Evolutionary conservation across 2,329 filamentous ascomycete genomes (phyloP), one percentile per base, ranked within the genome.

Genomic region (Chalara sp.): DNA sequence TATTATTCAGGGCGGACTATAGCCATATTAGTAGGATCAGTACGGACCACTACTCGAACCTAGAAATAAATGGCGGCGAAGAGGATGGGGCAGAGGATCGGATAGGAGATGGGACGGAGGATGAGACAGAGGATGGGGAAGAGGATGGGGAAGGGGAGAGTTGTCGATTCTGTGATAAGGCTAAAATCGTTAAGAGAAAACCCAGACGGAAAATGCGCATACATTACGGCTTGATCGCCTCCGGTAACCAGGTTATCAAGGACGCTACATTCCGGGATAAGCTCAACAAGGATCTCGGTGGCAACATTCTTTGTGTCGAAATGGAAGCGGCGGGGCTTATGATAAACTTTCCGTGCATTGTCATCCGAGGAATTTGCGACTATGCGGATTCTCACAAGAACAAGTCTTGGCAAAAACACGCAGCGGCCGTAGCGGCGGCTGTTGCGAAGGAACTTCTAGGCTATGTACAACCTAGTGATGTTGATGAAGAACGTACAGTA

Each of bases 171-270:
- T 61, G 56, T n/a, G 58, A 60, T 13, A 53, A 47, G 32, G 42
- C 56, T 8, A 46, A 57, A 37, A 39, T 51, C 39, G 32, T 59
- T 30, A 21, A 49, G 31, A 55, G 56, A 35, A 51, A 52, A 39
- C 44, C 58, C 13, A 49, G 56, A 49, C n/a, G n/a, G n/a, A 51
- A 51, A 8, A 60, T 59, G 49, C 45, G 32, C 44, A 53, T 63
- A 6, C 57, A 64, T 37, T 63, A 61, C 41, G 62, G 63, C n/a
- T n/a, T 5, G n/a, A n/a, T n/a, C n/a, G n/a, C n/a, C n/a, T n/a
- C n/a, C n/a, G n/a, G n/a, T n/a, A n/a, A n/a, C n/a, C 33, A 37
- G 33, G 7, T 37, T 7, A 37, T 37, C 7, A 37, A 37, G 33
- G 33, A 37, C 33, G 33, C 33, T n/a, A 7, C 33, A 37, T 7